Percentiles rank a stretch among this genome's conserved stretches.
These are phyloP conservation scores for Aspergillus uvarum DNA, from an alignment of 2,329 filamentous ascomycete species.

Conservation along the genomic window DNA sequence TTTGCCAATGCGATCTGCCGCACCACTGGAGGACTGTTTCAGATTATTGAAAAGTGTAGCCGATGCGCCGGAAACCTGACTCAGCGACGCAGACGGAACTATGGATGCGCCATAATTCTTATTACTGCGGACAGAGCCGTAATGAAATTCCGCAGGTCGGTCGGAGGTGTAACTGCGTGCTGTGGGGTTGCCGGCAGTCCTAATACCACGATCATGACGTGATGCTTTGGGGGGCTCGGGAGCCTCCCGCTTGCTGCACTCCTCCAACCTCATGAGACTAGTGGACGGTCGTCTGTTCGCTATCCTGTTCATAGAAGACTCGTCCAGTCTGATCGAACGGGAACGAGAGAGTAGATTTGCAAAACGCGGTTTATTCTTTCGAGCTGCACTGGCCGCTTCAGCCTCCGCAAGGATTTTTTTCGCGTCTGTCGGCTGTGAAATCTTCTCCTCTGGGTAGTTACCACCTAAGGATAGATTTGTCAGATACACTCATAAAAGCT, in stretches of 20 bases:
- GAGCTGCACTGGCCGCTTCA: constrained; percentile 30
- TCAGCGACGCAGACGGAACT: constrained; percentile 47
- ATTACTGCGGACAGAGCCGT: constrained; percentile 35
- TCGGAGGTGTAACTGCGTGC: constrained; percentile 73
- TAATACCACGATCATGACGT: constrained; percentile 66
- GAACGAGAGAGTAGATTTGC: constrained; percentile 46
- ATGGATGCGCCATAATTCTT: constrained; percentile 36
- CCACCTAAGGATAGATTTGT: constrained; percentile 21
- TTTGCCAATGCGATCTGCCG: constrained; percentile 68
- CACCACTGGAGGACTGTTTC: constrained; percentile 69
- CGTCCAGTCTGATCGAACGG: constrained; percentile 47
- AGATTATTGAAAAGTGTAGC: constrained; percentile 70
- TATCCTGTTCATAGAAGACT: constrained; percentile 34
- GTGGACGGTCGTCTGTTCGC: constrained; percentile 41
- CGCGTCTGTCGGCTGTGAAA: constrained; percentile 20
- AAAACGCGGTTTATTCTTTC: constrained; percentile 47
- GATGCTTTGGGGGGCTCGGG: constrained; percentile 59
- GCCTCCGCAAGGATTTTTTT: constrained; percentile 31
- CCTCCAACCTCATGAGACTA: constrained; percentile 40
- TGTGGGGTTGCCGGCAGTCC: constrained; percentile 65
- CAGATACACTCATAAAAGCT: neutral
- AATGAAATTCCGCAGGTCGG: constrained; percentile 46
- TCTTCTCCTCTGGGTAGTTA: constrained; percentile 22
- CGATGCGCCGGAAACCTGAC: constrained; percentile 56
- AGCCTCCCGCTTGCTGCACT: constrained; percentile 34